Conservation (phyloP, 2,329 filamentous ascomycete genomes). For the Penicillium sp. region DNA sequence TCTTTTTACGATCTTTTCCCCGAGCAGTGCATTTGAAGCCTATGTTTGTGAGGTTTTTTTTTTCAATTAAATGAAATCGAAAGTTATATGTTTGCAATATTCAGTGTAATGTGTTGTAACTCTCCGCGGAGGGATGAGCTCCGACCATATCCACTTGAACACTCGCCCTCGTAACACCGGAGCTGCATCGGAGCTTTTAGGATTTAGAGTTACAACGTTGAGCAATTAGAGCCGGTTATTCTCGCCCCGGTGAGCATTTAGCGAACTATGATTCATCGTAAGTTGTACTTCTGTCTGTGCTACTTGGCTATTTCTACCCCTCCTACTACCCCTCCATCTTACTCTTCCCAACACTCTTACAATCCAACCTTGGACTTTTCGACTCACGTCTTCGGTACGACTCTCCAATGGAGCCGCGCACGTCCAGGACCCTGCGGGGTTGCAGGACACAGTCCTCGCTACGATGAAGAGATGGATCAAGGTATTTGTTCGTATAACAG, state of each 20-base stretch:
- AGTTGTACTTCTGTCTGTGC: background rate
- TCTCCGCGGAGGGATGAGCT: slow-evolving; percentile 1
- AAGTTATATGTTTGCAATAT: background rate
- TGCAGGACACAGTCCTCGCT: slow-evolving; percentile 20
- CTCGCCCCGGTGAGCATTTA: slow-evolving; percentile 15
- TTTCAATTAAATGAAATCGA: background rate
- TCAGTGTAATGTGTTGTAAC: background rate
- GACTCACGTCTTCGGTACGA: slow-evolving; percentile 27
- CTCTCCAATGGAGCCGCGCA: slow-evolving; percentile 33
- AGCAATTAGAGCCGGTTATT: slow-evolving; percentile 11
- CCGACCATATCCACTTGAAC: background rate
- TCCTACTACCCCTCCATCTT: slow-evolving; percentile 7
- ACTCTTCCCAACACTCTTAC: slow-evolving; percentile 3
- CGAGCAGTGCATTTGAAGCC: slow-evolving; percentile 24
- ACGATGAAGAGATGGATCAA: slow-evolving; percentile 40
- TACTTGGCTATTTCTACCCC: slow-evolving; percentile 20
- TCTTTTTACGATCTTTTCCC: background rate
- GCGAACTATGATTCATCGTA: background rate
- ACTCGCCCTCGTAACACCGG: background rate
- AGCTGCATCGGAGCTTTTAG: background rate
- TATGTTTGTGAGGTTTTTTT: background rate
- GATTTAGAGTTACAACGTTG: slow-evolving; percentile 11
- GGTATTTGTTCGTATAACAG: slow-evolving; percentile 45
- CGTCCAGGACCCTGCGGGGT: slow-evolving; percentile 12
- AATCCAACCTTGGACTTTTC: background rate